Conservation (phyloP, 495 filamentous ascomycete species). For the Bacidia gigantensis region DNA sequence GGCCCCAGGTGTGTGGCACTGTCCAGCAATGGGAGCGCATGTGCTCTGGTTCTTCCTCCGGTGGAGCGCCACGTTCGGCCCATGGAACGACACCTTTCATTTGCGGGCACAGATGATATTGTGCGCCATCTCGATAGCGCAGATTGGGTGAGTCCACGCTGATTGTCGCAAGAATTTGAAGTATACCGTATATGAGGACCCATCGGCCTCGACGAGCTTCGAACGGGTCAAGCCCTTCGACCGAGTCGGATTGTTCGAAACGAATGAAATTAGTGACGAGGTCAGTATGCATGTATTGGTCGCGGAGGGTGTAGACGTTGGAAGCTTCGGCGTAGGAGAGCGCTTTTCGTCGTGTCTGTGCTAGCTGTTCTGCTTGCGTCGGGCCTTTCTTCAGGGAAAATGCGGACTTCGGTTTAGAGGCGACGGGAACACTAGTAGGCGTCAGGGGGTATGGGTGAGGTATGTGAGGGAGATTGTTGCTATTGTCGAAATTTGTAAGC, state of each 20-base stretch:
- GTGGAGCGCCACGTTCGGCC: constrained; percentile 23
- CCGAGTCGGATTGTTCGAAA: constrained; percentile 46
- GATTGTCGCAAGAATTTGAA: constrained; percentile 55
- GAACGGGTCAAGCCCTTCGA: constrained; percentile 36
- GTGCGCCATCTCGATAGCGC: constrained; percentile 42
- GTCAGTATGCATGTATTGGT: constrained; percentile 32
- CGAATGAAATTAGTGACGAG: constrained; percentile 49
- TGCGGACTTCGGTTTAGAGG: constrained; percentile 24
- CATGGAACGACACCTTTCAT: constrained; percentile 49
- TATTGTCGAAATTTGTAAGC: constrained; percentile 52
- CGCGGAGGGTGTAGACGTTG: constrained; percentile 46
- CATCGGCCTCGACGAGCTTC: constrained; percentile 54
- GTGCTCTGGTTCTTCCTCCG: constrained; percentile 40
- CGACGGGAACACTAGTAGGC: constrained; percentile 26
- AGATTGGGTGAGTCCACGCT: constrained; percentile 51
- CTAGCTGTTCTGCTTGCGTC: constrained; percentile 20
- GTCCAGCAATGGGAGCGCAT: constrained; percentile 49
- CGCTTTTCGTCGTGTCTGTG: constrained; percentile 33
- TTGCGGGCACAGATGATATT: constrained; percentile 49
- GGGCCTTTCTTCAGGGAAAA: constrained; percentile 24
- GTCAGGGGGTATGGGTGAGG: constrained; percentile 57
- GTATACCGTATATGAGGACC: constrained; percentile 56
- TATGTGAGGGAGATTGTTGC: constrained; percentile 48
- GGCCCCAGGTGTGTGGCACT: constrained; percentile 33
- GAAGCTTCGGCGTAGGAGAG: constrained; percentile 53